Evolutionary conservation across 192 early-diverging fungal species (phyloP).

Genomic region (Phycomyces blakesleeanus): DNA sequence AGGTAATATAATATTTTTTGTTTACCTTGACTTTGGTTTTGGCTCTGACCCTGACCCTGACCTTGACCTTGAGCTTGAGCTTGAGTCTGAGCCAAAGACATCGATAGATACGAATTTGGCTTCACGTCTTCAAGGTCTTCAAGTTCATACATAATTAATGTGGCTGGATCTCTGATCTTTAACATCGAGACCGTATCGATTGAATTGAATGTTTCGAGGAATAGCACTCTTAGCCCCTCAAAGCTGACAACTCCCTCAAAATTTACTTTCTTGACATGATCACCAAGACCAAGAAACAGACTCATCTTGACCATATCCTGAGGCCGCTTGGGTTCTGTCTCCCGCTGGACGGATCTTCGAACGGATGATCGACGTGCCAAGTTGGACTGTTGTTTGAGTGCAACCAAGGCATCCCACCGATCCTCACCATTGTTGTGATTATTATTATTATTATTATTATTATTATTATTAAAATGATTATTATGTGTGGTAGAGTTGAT

Average conservation of each 20-base stretch:
- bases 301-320: not conserved
- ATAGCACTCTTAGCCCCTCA: constrained; percentile 50
- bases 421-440: not conserved
- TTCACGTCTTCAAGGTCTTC: constrained; percentile 57
- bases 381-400: constrained; percentile 24
- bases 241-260: constrained; percentile 44
- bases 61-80: constrained; percentile 32
- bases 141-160: constrained; percentile 57
- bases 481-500: no score
- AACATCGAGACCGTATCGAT: constrained; percentile 51
- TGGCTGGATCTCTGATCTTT: constrained; percentile 51
- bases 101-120: constrained; percentile 45
- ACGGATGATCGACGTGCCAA: constrained; percentile 28
- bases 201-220: constrained; percentile 62
- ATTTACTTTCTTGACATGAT: constrained; percentile 50
- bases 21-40: not conserved
- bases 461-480: no score
- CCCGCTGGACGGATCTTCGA: constrained; percentile 5
- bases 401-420: constrained; percentile 19
- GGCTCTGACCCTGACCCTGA: not conserved
- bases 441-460: not conserved
- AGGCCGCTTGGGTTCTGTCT: not conserved
- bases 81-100: constrained; percentile 34
- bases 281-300: constrained; percentile 56
- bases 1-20: no score